Conservation (phyloP, 345 rosid species). For the Acer saccharum region DNA sequence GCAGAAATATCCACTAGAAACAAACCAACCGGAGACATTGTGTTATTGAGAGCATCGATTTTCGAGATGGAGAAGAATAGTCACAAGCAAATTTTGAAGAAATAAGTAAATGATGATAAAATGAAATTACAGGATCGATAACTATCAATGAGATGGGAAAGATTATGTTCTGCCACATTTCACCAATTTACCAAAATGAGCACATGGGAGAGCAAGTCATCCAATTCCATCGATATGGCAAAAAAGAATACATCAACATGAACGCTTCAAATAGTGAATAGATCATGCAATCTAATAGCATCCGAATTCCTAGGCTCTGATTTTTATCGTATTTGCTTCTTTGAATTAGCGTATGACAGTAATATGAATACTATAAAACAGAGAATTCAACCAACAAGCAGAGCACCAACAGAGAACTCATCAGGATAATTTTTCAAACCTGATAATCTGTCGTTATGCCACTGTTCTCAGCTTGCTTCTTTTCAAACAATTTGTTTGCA, state of each 20-base stretch:
- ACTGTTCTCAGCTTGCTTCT: slow-evolving; percentile 24
- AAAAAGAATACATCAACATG: too few relatives aligned
- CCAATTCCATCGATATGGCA: too few relatives aligned
- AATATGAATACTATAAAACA: slow-evolving; percentile 1
- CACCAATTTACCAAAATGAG: too few relatives aligned
- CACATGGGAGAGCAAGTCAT: too few relatives aligned
- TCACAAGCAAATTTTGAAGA: background rate
- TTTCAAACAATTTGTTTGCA: slow-evolving; percentile 23
- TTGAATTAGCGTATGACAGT: background rate
- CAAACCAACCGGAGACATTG: background rate
- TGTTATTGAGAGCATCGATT: background rate
- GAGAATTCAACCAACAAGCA: background rate
- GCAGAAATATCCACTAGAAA: background rate
- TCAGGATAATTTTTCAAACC: slow-evolving; percentile 13
- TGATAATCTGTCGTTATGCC: slow-evolving; percentile 25
- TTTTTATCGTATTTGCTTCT: background rate
- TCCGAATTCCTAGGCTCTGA: background rate
- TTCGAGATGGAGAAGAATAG: background rate
- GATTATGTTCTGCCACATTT: too few relatives aligned
- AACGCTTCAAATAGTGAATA: too few relatives aligned
- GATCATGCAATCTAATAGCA: background rate
- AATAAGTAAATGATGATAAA: background rate
- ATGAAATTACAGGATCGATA: too few relatives aligned
- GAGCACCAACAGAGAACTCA: slow-evolving; percentile 2
- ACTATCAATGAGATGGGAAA: too few relatives aligned